Conservation (phyloP, 2,329 filamentous ascomycete genomes). For the Colletotrichum sp. region DNA sequence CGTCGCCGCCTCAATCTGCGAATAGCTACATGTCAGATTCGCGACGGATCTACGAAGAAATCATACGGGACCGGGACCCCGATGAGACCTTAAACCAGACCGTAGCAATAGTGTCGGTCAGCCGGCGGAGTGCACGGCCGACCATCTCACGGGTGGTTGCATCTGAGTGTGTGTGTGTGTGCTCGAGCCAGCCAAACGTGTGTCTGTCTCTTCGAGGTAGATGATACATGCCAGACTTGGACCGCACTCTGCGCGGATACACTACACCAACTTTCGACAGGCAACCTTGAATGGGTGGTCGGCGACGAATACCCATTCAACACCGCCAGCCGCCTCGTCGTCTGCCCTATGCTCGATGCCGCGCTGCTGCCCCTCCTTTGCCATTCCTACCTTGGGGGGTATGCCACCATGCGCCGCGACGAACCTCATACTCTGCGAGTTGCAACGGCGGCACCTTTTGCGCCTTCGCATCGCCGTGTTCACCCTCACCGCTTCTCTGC, state of each 20-base stretch:
- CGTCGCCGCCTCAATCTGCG: conserved; percentile 8
- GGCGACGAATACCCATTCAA: background rate
- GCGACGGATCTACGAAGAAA: background rate
- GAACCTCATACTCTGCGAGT: background rate
- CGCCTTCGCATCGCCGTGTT: background rate
- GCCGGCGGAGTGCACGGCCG: conserved; percentile 17
- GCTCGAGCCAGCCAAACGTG: background rate
- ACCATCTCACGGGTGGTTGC: conserved; percentile 13
- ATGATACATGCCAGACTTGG: conserved; percentile 2
- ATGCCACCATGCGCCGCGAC: background rate
- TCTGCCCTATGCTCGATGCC: conserved; percentile 28
- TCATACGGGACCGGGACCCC: background rate
- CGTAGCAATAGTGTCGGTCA: conserved; percentile 10
- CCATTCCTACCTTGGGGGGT: background rate
- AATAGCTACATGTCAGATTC: conserved; percentile 12
- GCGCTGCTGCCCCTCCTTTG: conserved; percentile 3
- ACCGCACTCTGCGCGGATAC: background rate
- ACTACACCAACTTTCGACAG: background rate
- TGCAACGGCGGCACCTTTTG: background rate
- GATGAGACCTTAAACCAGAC: background rate
- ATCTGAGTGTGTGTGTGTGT: background rate
- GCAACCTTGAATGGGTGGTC: background rate
- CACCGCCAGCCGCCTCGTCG: background rate
- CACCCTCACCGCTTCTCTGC: conserved; percentile 10
- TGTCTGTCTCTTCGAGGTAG: background rate